A percentile compares a stretch with the other conserved stretches of the same genome.
Conservation (phyloP, 1,284 basidiomycete genomes). For the Cryptococcus depauperatus region DNA sequence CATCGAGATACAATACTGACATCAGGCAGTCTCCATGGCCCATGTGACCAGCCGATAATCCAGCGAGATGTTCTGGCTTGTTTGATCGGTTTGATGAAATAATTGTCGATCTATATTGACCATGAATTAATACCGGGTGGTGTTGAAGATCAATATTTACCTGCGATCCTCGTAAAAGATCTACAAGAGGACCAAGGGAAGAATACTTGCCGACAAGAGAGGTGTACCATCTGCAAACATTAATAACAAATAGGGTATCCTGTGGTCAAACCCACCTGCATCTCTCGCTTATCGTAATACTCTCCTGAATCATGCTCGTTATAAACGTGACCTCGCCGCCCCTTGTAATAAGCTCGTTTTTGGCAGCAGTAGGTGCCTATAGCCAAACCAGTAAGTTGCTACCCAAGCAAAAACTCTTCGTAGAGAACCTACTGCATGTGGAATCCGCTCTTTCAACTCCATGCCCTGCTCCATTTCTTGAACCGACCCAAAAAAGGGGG, state of each 20-base stretch:
- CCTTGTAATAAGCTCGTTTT: slow-evolving; percentile 72
- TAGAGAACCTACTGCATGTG: slow-evolving; percentile 55
- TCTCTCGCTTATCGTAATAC: slow-evolving; percentile 48
- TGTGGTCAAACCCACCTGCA: slow-evolving; percentile 39
- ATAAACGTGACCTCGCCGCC: slow-evolving; percentile 83
- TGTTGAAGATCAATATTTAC: slow-evolving; percentile 44
- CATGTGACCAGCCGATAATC: slow-evolving; percentile 79
- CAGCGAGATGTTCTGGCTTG: slow-evolving; percentile 83
- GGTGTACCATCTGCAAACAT: slow-evolving; percentile 67
- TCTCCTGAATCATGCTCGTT: slow-evolving; percentile 66
- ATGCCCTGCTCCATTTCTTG: slow-evolving; percentile 60
- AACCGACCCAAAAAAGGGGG: slow-evolving; percentile 74
- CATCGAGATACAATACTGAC: slow-evolving; percentile 48
- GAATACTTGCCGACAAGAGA: slow-evolving; percentile 82
- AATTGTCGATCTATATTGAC: slow-evolving; percentile 62
- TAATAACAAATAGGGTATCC: not conserved
- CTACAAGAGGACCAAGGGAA: slow-evolving; percentile 59
- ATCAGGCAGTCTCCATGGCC: slow-evolving; percentile 58
- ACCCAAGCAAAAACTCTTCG: slow-evolving; percentile 1
- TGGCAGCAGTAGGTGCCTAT: slow-evolving; percentile 71
- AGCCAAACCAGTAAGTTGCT: not conserved
- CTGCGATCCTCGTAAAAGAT: slow-evolving; percentile 50
- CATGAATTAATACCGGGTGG: not conserved
- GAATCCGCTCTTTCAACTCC: slow-evolving; percentile 55
- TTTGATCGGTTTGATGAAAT: slow-evolving; percentile 68